Conservation (phyloP, 1,139 yeast species). For the Scheffersomyces segobiensis region DNA sequence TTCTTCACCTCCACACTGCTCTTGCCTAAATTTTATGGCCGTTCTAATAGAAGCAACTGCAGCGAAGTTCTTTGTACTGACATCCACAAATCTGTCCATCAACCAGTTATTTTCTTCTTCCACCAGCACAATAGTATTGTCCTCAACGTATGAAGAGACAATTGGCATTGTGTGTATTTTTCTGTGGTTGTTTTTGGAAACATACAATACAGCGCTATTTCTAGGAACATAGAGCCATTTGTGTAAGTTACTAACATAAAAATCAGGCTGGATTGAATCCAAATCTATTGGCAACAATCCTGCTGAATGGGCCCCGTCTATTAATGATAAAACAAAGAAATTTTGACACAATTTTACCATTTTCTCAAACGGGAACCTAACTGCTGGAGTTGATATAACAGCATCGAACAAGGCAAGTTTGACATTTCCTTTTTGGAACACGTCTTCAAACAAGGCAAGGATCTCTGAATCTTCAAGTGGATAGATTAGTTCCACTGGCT, state of each 20-base stretch:
- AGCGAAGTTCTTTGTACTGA: conserved; percentile 38
- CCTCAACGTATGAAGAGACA: conserved; percentile 43
- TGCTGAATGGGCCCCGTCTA: conserved; percentile 75
- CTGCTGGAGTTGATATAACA: conserved; percentile 66
- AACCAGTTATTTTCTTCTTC: conserved; percentile 29
- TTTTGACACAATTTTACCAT: conserved; percentile 50
- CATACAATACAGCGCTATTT: conserved; percentile 62
- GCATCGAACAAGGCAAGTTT: conserved; percentile 59
- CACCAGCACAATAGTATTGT: conserved; percentile 18
- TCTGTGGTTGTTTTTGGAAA: conserved; percentile 50
- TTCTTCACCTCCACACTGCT: conserved; percentile 64
- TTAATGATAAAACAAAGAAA: conserved; percentile 50
- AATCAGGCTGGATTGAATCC: conserved; percentile 54
- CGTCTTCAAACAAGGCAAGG: conserved; percentile 36
- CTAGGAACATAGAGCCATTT: conserved; percentile 68
- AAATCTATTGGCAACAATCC: conserved; percentile 57
- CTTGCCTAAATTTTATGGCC: conserved; percentile 54
- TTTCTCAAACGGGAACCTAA: conserved; percentile 54
- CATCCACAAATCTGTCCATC: conserved; percentile 36
- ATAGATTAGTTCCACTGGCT: conserved; percentile 43
- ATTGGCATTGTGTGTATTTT: conserved; percentile 60
- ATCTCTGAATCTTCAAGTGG: conserved; percentile 54
- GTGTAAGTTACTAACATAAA: conserved; percentile 63
- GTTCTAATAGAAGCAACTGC: conserved; percentile 24
- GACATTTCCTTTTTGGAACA: conserved; percentile 19